phyloP scores from a whole-genome alignment of 2,329 filamentous ascomycete genomes.

The Aspergillus sp. region DNA sequence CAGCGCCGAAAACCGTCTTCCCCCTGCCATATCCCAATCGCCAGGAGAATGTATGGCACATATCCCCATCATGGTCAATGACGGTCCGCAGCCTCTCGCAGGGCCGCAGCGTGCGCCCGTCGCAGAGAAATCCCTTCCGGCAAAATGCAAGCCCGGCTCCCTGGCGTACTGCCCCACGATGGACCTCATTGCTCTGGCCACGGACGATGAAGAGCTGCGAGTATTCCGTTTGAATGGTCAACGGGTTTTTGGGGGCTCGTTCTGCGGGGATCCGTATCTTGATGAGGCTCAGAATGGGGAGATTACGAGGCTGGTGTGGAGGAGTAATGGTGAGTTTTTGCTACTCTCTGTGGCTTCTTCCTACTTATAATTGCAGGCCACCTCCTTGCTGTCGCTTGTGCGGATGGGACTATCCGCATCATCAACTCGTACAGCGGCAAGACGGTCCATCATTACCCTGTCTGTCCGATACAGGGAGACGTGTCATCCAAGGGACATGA shows the following conservation, averaged over 20 bases:
- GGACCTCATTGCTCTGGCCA: constrained; percentile 67
- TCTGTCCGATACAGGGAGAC: constrained; percentile 13
- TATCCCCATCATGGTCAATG: too few relatives aligned
- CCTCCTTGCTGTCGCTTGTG: constrained; percentile 74
- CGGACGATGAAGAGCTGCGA: constrained; percentile 57
- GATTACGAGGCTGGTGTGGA: constrained; percentile 50
- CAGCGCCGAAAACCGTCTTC: too few relatives aligned
- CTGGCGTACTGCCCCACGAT: constrained; percentile 74
- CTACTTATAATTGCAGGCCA: constrained; percentile 36
- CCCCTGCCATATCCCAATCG: background rate
- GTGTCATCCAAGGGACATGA: constrained; percentile 2
- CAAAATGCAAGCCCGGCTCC: constrained; percentile 38
- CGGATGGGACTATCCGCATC: constrained; percentile 66
- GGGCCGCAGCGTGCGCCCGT: constrained; percentile 30
- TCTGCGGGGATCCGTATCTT: constrained; percentile 30
- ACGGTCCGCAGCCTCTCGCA: constrained; percentile 7
- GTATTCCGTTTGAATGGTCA: constrained; percentile 75
- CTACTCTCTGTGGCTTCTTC: constrained; percentile 4
- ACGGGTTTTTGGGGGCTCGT: constrained; percentile 46
- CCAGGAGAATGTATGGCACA: too few relatives aligned
- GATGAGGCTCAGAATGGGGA: constrained; percentile 23
- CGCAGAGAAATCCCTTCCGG: constrained; percentile 31
- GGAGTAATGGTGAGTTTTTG: constrained; percentile 51
- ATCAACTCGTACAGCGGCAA: constrained; percentile 74
- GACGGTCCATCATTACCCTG: constrained; percentile 60